Conservation (phyloP, 345 rosid genomes). For the Trapa bicornis region DNA sequence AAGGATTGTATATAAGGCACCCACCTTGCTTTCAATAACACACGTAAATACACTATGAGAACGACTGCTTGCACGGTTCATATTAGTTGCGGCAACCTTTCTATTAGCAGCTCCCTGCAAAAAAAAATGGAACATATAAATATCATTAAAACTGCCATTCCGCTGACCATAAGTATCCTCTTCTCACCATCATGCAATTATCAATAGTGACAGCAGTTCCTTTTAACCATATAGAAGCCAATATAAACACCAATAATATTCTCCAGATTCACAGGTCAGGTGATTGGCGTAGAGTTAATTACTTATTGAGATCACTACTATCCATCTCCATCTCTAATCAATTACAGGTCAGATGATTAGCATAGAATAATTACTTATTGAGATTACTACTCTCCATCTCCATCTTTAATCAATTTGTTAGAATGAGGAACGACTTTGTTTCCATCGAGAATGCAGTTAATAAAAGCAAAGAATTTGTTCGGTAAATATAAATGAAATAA, state of each 20-base stretch:
- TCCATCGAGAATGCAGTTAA: background rate
- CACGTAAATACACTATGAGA: slow-evolving; percentile 99
- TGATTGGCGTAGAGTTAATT: background rate
- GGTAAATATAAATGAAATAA: background rate
- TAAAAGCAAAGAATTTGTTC: background rate
- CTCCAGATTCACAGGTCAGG: background rate
- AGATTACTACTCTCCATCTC: background rate
- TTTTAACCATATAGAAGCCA: background rate
- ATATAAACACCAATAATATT: background rate
- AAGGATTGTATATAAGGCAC: background rate
- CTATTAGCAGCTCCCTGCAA: slow-evolving; percentile 92
- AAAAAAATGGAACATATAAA: background rate
- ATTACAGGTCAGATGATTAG: too few relatives aligned
- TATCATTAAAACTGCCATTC: too few relatives aligned
- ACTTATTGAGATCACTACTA: background rate
- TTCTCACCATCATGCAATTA: background rate
- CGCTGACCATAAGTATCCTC: too few relatives aligned
- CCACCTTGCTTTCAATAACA: slow-evolving; percentile 82
- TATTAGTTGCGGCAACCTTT: slow-evolving; percentile 95
- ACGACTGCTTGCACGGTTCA: slow-evolving; percentile 97
- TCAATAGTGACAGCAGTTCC: background rate
- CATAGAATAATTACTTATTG: too few relatives aligned
- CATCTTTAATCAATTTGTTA: background rate
- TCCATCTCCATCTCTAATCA: background rate
- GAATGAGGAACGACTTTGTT: background rate